phyloP scores from a whole-genome alignment of 148 eudicot species.

The Fagopyrum tataricum region DNA sequence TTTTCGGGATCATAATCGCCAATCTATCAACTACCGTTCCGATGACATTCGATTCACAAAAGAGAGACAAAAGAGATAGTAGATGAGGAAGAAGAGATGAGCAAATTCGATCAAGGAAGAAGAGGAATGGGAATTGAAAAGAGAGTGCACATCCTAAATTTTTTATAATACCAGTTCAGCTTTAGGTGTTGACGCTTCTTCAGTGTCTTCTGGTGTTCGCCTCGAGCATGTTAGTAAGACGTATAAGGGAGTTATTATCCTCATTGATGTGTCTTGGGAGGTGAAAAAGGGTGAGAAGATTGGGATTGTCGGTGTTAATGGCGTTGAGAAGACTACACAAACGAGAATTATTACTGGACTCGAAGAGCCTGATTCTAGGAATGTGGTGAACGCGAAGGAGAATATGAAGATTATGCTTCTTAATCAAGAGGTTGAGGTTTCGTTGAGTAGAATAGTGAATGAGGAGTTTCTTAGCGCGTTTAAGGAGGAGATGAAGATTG shows the following conservation, averaged over 20 bases:
- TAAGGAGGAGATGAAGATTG: constrained; percentile 83
- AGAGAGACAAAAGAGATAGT: too few relatives aligned
- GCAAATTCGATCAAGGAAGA: too few relatives aligned
- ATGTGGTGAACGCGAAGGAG: constrained; percentile 72
- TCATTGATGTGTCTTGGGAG: constrained; percentile 85
- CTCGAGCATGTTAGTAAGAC: constrained; percentile 71
- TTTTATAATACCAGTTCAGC: too few relatives aligned
- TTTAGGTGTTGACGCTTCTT: constrained; percentile 75
- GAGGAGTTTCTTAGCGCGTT: constrained; percentile 92
- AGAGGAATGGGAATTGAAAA: too few relatives aligned
- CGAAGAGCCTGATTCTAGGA: constrained; percentile 89
- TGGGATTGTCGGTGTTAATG: constrained; percentile 93
- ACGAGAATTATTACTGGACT: constrained; percentile 80
- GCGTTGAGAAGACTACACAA: constrained; percentile 96
- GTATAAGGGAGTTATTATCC: constrained; percentile 74
- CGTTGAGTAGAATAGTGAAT: constrained; percentile 57
- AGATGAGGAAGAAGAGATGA: too few relatives aligned
- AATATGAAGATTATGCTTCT: constrained; percentile 79
- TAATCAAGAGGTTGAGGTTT: constrained; percentile 96
- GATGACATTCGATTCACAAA: too few relatives aligned
- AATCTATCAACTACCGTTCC: too few relatives aligned
- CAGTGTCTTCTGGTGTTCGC: constrained; percentile 79
- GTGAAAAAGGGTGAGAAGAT: constrained; percentile 95
- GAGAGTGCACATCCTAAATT: too few relatives aligned
- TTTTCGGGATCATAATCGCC: too few relatives aligned